A percentile compares a stretch with the other conserved stretches of the same genome.
phyloP scores from a whole-genome alignment of 2,329 filamentous ascomycete species.

The Fusarium duplospermum region DNA sequence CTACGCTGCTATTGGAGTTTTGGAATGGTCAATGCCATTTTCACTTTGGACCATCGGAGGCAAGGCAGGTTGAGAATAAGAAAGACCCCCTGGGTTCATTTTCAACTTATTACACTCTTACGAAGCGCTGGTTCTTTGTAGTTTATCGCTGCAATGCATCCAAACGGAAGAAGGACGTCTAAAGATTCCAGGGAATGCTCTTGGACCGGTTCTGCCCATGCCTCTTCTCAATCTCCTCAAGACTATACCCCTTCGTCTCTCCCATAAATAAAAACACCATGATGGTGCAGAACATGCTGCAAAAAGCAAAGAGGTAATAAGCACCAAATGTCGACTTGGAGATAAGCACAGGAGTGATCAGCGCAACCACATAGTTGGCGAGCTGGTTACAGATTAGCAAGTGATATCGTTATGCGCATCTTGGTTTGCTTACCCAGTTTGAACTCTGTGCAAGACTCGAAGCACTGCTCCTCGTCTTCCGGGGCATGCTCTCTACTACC shows the following conservation, averaged over 20 bases:
- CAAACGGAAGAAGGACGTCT: background rate
- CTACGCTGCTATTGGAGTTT: conserved; percentile 14
- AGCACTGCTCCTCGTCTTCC: conserved; percentile 64
- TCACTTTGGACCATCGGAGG: background rate
- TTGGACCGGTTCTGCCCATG: conserved; percentile 1
- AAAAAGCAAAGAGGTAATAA: conserved; percentile 59
- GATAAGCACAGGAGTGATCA: conserved; percentile 56
- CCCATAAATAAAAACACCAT: conserved; percentile 54
- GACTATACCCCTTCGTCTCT: conserved; percentile 55
- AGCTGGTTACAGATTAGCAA: conserved; percentile 38
- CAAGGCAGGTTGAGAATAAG: background rate
- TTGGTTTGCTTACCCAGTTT: conserved; percentile 56
- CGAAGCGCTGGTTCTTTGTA: background rate
- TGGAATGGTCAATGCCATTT: conserved; percentile 20
- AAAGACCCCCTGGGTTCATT: background rate
- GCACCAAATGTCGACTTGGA: conserved; percentile 54
- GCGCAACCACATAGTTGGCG: conserved; percentile 59
- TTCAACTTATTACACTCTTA: background rate
- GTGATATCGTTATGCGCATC: background rate
- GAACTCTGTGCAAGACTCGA: conserved; percentile 64
- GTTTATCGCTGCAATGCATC: background rate
- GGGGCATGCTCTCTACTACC: conserved; percentile 66
- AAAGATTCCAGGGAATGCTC: background rate
- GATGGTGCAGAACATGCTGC: conserved; percentile 51
- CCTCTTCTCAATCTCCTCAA: conserved; percentile 52